Evolutionary conservation across 805 yeast genomes (phyloP).

Genomic region (Sugiyamaella mastotermitis): DNA sequence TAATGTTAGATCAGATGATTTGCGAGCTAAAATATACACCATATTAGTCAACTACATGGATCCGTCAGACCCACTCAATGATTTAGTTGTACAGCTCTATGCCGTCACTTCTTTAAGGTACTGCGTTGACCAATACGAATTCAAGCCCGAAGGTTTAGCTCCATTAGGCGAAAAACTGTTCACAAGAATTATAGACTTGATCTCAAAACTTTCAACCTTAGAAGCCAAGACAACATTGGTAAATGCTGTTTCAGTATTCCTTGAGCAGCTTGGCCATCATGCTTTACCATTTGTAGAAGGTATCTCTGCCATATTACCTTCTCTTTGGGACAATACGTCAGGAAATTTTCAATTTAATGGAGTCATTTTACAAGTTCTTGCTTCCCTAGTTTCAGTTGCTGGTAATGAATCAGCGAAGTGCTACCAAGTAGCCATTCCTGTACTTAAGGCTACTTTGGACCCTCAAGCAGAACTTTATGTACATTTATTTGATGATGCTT

Average conservation of each 20-base stretch:
- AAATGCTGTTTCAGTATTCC: constrained; percentile 56
- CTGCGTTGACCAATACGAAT: constrained; percentile 82
- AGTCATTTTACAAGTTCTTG: constrained; percentile 32
- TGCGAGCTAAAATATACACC: constrained; percentile 52
- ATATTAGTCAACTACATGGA: constrained; percentile 48
- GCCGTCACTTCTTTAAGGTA: constrained; percentile 64
- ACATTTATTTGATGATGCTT: constrained; percentile 76
- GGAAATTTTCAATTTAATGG: constrained; percentile 33
- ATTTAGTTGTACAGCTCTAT: constrained; percentile 74
- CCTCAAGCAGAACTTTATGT: constrained; percentile 48
- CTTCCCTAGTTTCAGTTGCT: constrained; percentile 27
- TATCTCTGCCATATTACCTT: constrained; percentile 50
- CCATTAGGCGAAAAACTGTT: constrained; percentile 52
- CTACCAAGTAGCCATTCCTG: constrained; percentile 40
- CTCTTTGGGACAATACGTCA: constrained; percentile 61
- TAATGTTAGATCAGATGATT: constrained; percentile 54
- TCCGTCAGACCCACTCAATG: constrained; percentile 43
- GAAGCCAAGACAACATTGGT: constrained; percentile 75
- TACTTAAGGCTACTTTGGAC: constrained; percentile 57
- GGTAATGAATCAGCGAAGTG: constrained; percentile 17
- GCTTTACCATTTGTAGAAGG: constrained; percentile 26
- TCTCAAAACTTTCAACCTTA: constrained; percentile 46
- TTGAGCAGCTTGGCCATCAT: constrained; percentile 29
- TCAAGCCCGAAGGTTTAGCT: constrained; percentile 58
- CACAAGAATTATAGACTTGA: constrained; percentile 43